Evolutionary conservation across 2,329 filamentous ascomycete genomes (phyloP).

Genomic region (Lasiodiplodia sp.): DNA sequence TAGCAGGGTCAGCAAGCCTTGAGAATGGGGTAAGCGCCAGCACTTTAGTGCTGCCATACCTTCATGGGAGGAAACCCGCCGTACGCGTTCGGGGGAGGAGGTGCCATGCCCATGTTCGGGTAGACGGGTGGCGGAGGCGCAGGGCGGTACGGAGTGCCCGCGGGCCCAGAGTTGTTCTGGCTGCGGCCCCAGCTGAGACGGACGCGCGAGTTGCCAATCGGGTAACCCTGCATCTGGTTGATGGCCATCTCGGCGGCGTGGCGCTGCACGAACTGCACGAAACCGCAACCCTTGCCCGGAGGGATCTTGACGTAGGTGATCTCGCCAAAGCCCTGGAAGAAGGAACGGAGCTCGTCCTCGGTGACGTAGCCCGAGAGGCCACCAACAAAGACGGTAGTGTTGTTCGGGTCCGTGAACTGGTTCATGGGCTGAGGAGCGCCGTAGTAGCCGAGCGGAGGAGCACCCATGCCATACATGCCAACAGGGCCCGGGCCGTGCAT

Average conservation of each 20-base stretch:
- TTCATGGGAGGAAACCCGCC: slow-evolving; percentile 73
- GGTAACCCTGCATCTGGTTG: slow-evolving; percentile 99
- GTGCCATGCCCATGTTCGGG: slow-evolving; percentile 69
- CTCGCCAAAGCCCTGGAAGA: slow-evolving; percentile 99
- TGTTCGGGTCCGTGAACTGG: slow-evolving; percentile 99
- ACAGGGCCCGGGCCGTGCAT: slow-evolving; percentile 59
- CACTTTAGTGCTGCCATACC: slow-evolving; percentile 50
- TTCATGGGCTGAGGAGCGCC: slow-evolving; percentile 87
- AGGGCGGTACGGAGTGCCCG: slow-evolving; percentile 95
- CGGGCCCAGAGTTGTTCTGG: slow-evolving; percentile 97
- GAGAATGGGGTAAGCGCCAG: slow-evolving; percentile 14
- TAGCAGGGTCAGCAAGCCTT: slow-evolving; percentile 28
- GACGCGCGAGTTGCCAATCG: slow-evolving; percentile 97
- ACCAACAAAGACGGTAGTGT: slow-evolving; percentile 98
- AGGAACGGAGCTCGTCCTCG: slow-evolving; percentile 98
- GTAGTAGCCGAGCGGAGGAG: slow-evolving; percentile 71
- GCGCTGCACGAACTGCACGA: slow-evolving; percentile 98
- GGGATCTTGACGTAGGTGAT: slow-evolving; percentile 99
- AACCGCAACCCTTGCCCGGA: slow-evolving; percentile 97
- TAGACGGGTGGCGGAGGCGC: slow-evolving; percentile 82
- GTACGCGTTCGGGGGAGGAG: slow-evolving; percentile 65
- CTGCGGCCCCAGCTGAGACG: slow-evolving; percentile 97
- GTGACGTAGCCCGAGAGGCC: slow-evolving; percentile 97
- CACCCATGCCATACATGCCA: slow-evolving; percentile 75
- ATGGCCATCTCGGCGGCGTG: slow-evolving; percentile 99